Evolutionary conservation across 768 basidiomycete genomes (phyloP), one percentile per base, ranked within the genome.

Genomic region (Leccinum longicurvipes): DNA sequence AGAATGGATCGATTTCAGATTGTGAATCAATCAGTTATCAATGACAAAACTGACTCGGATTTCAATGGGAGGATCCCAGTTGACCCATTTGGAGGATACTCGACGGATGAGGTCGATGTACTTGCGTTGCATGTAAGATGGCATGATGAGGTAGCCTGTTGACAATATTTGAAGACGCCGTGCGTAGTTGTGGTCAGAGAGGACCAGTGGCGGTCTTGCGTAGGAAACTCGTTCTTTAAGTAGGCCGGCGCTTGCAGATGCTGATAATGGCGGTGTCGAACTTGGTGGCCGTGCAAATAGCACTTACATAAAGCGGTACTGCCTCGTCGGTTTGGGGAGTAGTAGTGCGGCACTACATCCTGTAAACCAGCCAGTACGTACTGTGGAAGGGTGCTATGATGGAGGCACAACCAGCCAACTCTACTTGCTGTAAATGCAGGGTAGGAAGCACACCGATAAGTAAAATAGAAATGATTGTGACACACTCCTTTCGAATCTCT

Each of bases 51-150:
- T 25, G 39, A 72, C 73, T 54, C 61, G 52, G 46, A 74, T 63
- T 19, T 52, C 53, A 28, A 58, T 55, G 11, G 65, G 66, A 0
- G 73, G 72, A 48, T 75, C 68, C 73, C 74, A 74, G 47, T 68
- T 75, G 27, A 73, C 71, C 70, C 68, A 74, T 57, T 74, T 74
- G 25, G 68, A 71, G 15, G 72, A 70, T 4, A 42, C 53, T 5
- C 41, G 24, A 10, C 47, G 65, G 29, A 75, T 71, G 15, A 75
- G 69, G 36, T 74, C 73, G 31, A 73, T 65, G 58, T 64, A 74
- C 54, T 74, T 75, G 55, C 73, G 66, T 39, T 59, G 66, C 19
- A 62, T 0, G 21, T 46, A 51, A 28, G 56, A 1, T 2, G 52
- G 21, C 60, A 67, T 66, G 21, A 9, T 6, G 47, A 42, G 4